Evolutionary conservation across 1,284 basidiomycete genomes (phyloP), one percentile per base, ranked within the genome.

Genomic region (Anthracocystis panici-leucophaei): DNA sequence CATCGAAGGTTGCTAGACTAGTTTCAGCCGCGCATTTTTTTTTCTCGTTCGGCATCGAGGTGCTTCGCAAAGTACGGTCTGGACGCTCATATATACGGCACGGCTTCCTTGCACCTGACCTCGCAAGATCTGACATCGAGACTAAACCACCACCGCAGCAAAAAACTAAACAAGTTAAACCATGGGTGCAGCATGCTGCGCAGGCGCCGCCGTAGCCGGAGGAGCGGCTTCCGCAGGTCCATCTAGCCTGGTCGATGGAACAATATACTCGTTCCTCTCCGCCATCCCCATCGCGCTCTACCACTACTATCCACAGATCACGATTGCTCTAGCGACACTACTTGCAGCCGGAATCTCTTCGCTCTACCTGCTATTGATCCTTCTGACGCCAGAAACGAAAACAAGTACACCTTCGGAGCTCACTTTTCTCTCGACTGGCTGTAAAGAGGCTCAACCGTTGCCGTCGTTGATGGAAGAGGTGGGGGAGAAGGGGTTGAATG

Each of bases 181-280:
- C 6, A 76, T 76, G 74, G 74, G 74, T 16, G 74, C 74, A n/a
- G 74, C 74, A 21, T 76, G 74, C 58, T 76, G 74, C 51, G 74
- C 68, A 44, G 69, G 74, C 8, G 59, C 65, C 7, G 74, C 68
- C 2, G 12, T 72, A 5, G 52, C 62, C 23, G 68, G 74, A 2
- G 46, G 46, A 0, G 67, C 59, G 12, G 54, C 58, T 14, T 50
- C 51, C 7, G 64, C 64, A 2, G 55, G 46, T 2, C 55, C 67
- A 0, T 48, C 65, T 6, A 44, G 61, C 2, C 16, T 68, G 9
- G n/a, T 70, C 42, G 73, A 75, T 27, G 67, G 67, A 2, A 70
- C 72, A 14, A 46, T 69, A 27, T 59, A 55, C 59, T 51, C 53
- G 14, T 66, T 75, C 50, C 51, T 75, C 27, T 58, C 68, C 0